Conservation (phyloP, 75 land plant species). For the Larix kaempferi region DNA sequence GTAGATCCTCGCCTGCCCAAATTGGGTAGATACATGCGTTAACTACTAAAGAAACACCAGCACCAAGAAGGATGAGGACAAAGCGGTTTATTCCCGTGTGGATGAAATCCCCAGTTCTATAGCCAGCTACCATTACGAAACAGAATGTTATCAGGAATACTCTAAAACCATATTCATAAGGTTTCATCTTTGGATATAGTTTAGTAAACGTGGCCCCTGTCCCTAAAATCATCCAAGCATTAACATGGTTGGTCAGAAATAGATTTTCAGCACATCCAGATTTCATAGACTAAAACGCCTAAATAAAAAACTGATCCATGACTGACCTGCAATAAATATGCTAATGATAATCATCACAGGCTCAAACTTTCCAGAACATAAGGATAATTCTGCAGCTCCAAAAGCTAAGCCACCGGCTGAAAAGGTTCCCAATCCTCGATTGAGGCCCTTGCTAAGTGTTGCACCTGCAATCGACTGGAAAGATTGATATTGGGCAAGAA, state of each 20-base stretch:
- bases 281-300: background rate
- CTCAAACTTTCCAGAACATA: slow-evolving; percentile 28
- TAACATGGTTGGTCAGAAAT: background rate
- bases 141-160: slow-evolving; percentile 83
- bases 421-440: slow-evolving; percentile 68
- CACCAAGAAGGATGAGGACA: slow-evolving; percentile 67
- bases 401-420: slow-evolving; percentile 68
- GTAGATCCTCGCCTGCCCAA: slow-evolving; percentile 92
- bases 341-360: slow-evolving; percentile 48
- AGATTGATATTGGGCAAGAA: background rate
- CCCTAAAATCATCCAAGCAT: slow-evolving; percentile 29
- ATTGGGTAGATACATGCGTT: slow-evolving; percentile 68
- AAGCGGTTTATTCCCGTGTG: slow-evolving; percentile 59
- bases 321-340: slow-evolving; percentile 53
- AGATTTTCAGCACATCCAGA: background rate
- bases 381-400: slow-evolving; percentile 48
- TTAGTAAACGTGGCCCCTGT: slow-evolving; percentile 40
- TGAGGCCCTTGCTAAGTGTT: slow-evolving; percentile 71
- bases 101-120: slow-evolving; percentile 48
- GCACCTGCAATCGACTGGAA: slow-evolving; percentile 41
- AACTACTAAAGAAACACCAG: slow-evolving; percentile 46
- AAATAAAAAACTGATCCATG: background rate
- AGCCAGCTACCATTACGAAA: slow-evolving; percentile 65
- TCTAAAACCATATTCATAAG: slow-evolving; percentile 78
- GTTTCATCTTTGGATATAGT: slow-evolving; percentile 62